Conservation (phyloP, 2,329 filamentous ascomycete species). For the Sclerotinia subarctica region DNA sequence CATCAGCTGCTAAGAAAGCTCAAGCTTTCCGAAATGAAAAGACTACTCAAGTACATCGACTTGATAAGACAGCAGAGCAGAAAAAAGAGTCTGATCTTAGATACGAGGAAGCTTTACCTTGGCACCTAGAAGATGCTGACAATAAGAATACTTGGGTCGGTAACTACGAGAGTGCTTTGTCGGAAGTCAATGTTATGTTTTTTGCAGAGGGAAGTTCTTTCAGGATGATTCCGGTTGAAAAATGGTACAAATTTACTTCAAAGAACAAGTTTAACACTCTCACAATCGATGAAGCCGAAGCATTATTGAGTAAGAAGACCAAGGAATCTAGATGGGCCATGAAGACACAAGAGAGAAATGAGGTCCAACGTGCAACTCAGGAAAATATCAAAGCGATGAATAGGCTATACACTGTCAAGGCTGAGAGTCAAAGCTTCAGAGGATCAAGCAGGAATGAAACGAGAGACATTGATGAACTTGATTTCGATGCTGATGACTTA, state of each 20-base stretch:
- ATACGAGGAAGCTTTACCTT: slow-evolving; percentile 93
- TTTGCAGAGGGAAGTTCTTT: slow-evolving; percentile 68
- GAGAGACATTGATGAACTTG: slow-evolving; percentile 67
- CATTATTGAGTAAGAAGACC: slow-evolving; percentile 73
- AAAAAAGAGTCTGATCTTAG: slow-evolving; percentile 70
- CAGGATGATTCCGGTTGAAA: slow-evolving; percentile 86
- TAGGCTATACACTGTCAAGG: slow-evolving; percentile 56
- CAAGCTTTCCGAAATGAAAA: slow-evolving; percentile 78
- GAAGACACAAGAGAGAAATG: slow-evolving; percentile 59
- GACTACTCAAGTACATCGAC: slow-evolving; percentile 78
- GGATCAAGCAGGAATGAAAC: slow-evolving; percentile 60
- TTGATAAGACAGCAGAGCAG: slow-evolving; percentile 66
- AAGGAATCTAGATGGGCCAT: slow-evolving; percentile 79
- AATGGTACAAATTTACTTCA: slow-evolving; percentile 85
- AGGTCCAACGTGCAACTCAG: slow-evolving; percentile 53
- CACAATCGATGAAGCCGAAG: slow-evolving; percentile 81
- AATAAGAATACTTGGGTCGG: slow-evolving; percentile 94
- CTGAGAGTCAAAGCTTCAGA: slow-evolving; percentile 63
- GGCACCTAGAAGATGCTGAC: slow-evolving; percentile 96
- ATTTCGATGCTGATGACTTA: slow-evolving; percentile 64
- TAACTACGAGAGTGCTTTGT: slow-evolving; percentile 83
- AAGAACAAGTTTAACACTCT: slow-evolving; percentile 77
- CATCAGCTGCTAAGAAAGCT: slow-evolving; percentile 37
- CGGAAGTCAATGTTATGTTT: slow-evolving; percentile 78
- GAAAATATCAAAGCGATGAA: slow-evolving; percentile 53